Evolutionary conservation across 73 alveolate genomes (phyloP), one percentile per base, ranked within the genome.

Genomic region (Tetrahymena malaccensis): DNA sequence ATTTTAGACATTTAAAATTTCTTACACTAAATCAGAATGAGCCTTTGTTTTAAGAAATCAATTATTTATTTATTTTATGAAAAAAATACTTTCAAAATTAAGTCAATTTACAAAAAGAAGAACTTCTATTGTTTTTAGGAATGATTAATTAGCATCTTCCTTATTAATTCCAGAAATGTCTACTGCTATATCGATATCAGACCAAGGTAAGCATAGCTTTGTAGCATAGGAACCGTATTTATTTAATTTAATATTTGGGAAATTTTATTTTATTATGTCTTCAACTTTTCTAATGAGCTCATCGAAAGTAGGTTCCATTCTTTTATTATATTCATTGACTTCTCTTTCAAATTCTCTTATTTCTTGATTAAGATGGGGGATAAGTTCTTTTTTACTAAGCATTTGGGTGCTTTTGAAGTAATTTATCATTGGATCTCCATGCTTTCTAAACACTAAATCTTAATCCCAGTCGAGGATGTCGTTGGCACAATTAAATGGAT

Each of bases 191-290:
- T 98, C 99, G 17, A 98, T 98, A 94, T 98, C 99, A 83, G 98
- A 94, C 96, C 97, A 97, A 93, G 99, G 99, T 17, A 98, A 95
- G 58, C 98, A 97, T 93, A 98, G 94, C 94, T 98, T 97, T 19
- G 98, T 98, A 10, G 99, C 99, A 55, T 97, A 84, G 4, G 98
- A 96, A 8, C 99, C 99, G 94, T 98, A 98, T 89, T 97, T 96
- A 35, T 97, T 96, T 21, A 98, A 34, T 25, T 96, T 94, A 11
- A 95, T 94, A 56, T 89, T 94, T 2, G 94, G 95, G 93, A 34
- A 95, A 8, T 50, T 40, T 55, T 44, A 38, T 44, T 94, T 55
- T 43, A 96, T 94, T 58, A 94, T 57, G n/a, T 34, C 55, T 35
- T 95, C 84, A 34, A 96, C 93, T 43, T 96, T 95, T 34, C 27